A percentile compares a stretch with the other conserved stretches of the same genome.
Conservation (phyloP, 306 rosid species). For the Vigna reflexopilosa region DNA sequence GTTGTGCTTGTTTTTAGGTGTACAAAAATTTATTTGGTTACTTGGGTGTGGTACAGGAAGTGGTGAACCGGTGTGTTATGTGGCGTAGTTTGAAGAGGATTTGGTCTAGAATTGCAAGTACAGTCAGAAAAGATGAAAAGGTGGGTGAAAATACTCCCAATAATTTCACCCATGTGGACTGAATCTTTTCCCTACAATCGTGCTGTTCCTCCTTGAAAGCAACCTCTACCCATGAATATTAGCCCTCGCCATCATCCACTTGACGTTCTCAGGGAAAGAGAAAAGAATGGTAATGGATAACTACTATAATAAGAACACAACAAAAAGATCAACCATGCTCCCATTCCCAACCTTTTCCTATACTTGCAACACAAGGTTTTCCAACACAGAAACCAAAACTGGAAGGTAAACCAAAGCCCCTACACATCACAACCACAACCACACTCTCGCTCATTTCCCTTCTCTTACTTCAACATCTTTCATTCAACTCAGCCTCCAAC, state of each 20-base stretch:
- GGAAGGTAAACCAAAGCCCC: slow-evolving; percentile 89
- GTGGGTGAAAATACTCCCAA: slow-evolving; percentile 43
- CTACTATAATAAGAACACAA: slow-evolving; percentile 46
- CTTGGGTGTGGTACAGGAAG: not conserved
- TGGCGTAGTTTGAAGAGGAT: slow-evolving; percentile 36
- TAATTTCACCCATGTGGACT: slow-evolving; percentile 44
- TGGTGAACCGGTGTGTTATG: not conserved
- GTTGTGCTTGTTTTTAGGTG: not conserved
- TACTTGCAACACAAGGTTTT: slow-evolving; percentile 78
- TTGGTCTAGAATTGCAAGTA: slow-evolving; percentile 37
- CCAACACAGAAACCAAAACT: slow-evolving; percentile 51
- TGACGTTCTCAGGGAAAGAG: slow-evolving; percentile 42
- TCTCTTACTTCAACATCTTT: slow-evolving; percentile 57
- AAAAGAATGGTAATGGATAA: slow-evolving; percentile 59
- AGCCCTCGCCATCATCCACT: slow-evolving; percentile 68
- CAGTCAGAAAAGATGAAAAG: slow-evolving; percentile 37
- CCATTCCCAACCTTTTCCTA: slow-evolving; percentile 60
- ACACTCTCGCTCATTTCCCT: slow-evolving; percentile 44
- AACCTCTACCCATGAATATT: slow-evolving; percentile 60
- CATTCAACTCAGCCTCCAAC: slow-evolving; percentile 66
- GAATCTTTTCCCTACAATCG: slow-evolving; percentile 28
- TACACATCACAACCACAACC: slow-evolving; percentile 74
- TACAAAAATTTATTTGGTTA: no score
- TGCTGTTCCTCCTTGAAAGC: slow-evolving; percentile 52
- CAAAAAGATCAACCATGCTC: slow-evolving; percentile 63